Base-by-base conservation (phyloP, 805 yeast species). In the Brettanomyces bruxellensis region DNA sequence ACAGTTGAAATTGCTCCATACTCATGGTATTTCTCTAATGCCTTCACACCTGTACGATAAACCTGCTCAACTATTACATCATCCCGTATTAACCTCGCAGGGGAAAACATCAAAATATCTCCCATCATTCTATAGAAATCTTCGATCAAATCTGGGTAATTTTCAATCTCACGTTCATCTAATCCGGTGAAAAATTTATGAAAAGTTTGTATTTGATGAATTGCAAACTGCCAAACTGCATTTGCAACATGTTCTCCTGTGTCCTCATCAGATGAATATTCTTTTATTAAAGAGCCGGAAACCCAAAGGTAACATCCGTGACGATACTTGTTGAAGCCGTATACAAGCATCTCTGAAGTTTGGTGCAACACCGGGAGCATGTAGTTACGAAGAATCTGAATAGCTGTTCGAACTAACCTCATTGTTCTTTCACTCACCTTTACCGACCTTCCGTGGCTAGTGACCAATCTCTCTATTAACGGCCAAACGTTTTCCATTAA, bases 301-400 rank as follows among this genome's bases (percentile, higher is more conserved):
- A 86, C 91, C 93, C 95, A 90, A 47, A 90, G 66, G 59, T 83
- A 89, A 60, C 95, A 86, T 4, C 96, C 97, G 56, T 68, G 77
- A 34, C 79, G 76, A 22, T 83, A 83, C 25, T 67, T 66, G 40
- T 79, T 72, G 66, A 88, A 90, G 1, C 95, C 93, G 36, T 72
- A 71, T 22, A 78, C 82, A 46, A 89, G 71, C 43, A 82, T 65
- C 46, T 75, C 80, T 1, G 88, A 87, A 36, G 88, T 74, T 12
- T 76, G 71, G 3, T 79, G 75, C 18, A 90, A 67, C 24, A 85
- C 69, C 3, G 85, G 81, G 23, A 69, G 59, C 48, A 86, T 60
- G 55, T 71, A 80, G 9, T 71, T 66, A 45, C 75, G 75, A 60
- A 77, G 81, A 12, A 81, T 76, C 58, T 82, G 83, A 51, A 89